These are phyloP conservation scores for Cynanchum wilfordii DNA, from an alignment of 257 asterid species.

Conservation along the genomic window DNA sequence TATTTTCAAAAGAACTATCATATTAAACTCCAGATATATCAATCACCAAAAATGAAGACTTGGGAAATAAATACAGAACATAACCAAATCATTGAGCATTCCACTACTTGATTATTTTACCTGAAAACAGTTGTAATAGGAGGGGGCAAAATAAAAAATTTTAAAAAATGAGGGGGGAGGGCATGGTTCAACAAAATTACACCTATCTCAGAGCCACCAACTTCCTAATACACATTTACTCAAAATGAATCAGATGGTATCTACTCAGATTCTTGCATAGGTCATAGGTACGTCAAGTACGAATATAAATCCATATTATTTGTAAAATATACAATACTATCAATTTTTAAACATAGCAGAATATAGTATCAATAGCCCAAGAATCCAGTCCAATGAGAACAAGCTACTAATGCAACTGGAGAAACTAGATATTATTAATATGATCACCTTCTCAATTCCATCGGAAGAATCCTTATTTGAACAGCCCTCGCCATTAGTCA, in stretches of 20 bases:
- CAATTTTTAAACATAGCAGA: neutral
- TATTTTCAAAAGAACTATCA: neutral
- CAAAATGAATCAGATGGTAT: neutral
- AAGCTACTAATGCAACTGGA: neutral
- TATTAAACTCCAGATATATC: neutral
- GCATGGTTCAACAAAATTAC: neutral
- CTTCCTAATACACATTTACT: neutral
- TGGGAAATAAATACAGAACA: neutral
- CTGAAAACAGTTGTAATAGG: neutral
- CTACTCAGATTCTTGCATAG: neutral
- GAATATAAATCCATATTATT: neutral
- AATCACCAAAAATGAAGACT: neutral
- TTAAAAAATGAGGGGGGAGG: neutral
- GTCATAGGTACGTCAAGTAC: neutral
- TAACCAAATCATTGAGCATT: neutral
- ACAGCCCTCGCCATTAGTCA: conserved; percentile 38
- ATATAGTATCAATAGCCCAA: neutral
- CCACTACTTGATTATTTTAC: neutral
- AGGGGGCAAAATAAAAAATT: too few species aligned
- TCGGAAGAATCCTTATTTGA: conserved; percentile 31
- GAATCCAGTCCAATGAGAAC: neutral
- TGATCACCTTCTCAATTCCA: conserved; percentile 45
- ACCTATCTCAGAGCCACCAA: neutral
- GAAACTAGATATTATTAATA: conserved; percentile 2
- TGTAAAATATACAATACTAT: neutral